These are phyloP conservation scores for Ceratobasidium sp. DNA, from an alignment of 1,284 basidiomycete species.

Conservation along the genomic window DNA sequence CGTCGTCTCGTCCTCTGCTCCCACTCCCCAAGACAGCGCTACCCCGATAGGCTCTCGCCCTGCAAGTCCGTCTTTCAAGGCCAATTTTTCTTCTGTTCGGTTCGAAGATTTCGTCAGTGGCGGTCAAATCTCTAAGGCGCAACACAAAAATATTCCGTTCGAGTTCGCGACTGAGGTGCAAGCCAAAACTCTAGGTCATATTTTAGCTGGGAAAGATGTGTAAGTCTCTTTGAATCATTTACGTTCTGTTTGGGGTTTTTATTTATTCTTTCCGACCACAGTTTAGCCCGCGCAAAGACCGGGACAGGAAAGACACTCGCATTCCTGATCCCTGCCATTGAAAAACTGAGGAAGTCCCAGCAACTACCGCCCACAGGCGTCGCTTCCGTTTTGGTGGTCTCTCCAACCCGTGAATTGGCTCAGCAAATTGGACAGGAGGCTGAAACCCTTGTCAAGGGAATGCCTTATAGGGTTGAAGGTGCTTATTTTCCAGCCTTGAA, in stretches of 20 bases:
- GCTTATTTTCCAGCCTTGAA: slow-evolving; percentile 48
- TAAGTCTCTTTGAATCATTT: not conserved
- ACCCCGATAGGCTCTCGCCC: slow-evolving; percentile 30
- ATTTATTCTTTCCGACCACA: not conserved
- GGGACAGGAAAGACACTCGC: slow-evolving; percentile 64
- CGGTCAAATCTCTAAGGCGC: slow-evolving; percentile 24
- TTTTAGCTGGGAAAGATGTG: slow-evolving; percentile 35
- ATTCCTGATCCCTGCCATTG: slow-evolving; percentile 61
- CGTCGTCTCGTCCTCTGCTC: slow-evolving; percentile 30
- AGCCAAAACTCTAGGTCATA: slow-evolving; percentile 31
- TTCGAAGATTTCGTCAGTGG: slow-evolving; percentile 19
- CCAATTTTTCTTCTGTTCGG: slow-evolving; percentile 31
- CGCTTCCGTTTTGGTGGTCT: slow-evolving; percentile 69
- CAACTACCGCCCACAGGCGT: slow-evolving; percentile 46
- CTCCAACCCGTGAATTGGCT: slow-evolving; percentile 94
- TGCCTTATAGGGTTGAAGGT: slow-evolving; percentile 56
- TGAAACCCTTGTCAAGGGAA: slow-evolving; percentile 60
- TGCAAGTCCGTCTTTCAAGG: slow-evolving; percentile 30
- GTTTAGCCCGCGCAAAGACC: slow-evolving; percentile 62
- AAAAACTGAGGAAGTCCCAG: slow-evolving; percentile 52
- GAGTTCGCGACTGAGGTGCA: slow-evolving; percentile 40
- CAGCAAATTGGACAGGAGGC: slow-evolving; percentile 94
- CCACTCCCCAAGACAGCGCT: slow-evolving; percentile 1
- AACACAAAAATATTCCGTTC: slow-evolving; percentile 30
- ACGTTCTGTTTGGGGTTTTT: not conserved